Evolutionary conservation across 495 filamentous ascomycete species (phyloP).

Genomic region (Lasiosphaeria hispida): DNA sequence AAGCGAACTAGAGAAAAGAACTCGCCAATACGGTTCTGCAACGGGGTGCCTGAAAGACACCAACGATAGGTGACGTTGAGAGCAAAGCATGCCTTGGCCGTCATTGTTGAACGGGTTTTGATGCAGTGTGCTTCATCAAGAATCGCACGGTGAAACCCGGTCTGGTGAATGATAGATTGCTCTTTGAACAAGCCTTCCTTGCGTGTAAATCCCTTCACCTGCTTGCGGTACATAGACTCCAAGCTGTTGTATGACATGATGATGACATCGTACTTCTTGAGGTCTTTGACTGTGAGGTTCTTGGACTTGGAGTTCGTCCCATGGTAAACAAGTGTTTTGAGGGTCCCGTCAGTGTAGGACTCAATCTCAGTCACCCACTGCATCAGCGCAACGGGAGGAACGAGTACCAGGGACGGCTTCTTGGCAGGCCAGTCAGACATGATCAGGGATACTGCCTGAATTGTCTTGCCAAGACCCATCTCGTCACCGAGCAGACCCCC

Average conservation of each 20-base stretch:
- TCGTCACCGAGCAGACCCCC: slow-evolving; percentile 92
- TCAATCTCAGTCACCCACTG: slow-evolving; percentile 95
- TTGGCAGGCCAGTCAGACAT: slow-evolving; percentile 93
- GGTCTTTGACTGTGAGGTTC: slow-evolving; percentile 64
- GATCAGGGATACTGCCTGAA: slow-evolving; percentile 92
- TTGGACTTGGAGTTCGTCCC: slow-evolving; percentile 82
- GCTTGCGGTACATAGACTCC: slow-evolving; percentile 87
- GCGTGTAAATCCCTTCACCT: slow-evolving; percentile 85
- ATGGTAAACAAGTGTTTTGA: slow-evolving; percentile 87
- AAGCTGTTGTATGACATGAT: slow-evolving; percentile 95
- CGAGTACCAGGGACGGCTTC: slow-evolving; percentile 79
- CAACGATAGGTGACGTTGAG: slow-evolving; percentile 83
- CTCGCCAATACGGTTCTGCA: slow-evolving; percentile 95
- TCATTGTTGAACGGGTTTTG: slow-evolving; percentile 83
- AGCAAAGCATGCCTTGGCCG: slow-evolving; percentile 91
- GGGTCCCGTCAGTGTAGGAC: slow-evolving; percentile 82
- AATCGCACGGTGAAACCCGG: slow-evolving; percentile 85
- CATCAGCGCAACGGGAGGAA: slow-evolving; percentile 93
- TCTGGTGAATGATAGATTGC: slow-evolving; percentile 81
- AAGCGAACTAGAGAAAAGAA: slow-evolving; percentile 95
- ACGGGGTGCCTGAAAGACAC: slow-evolving; percentile 91
- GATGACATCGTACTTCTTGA: slow-evolving; percentile 84
- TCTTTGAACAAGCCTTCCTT: slow-evolving; percentile 68
- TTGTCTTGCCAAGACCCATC: slow-evolving; percentile 98
- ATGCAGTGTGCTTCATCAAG: slow-evolving; percentile 97